Evolutionary conservation across 2,329 filamentous ascomycete species (phyloP).

Genomic region (Cytospora chrysosperma): DNA sequence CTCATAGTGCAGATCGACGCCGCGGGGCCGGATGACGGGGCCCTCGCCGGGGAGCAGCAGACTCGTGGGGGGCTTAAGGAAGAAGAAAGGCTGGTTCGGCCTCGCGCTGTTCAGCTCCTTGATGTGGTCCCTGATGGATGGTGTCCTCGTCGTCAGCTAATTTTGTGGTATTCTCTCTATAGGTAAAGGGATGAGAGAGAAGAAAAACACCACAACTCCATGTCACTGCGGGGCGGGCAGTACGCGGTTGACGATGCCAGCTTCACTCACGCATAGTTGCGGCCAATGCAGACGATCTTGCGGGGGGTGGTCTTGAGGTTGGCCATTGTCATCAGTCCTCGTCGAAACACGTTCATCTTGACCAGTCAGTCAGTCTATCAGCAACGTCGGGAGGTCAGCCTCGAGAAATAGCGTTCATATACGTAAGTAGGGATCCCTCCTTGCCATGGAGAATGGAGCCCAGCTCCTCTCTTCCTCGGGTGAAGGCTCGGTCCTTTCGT

Average conservation of each 20-base stretch:
- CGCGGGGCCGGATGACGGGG: constrained; percentile 76
- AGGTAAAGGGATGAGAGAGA: too few relatives aligned
- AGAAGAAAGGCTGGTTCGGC: constrained; percentile 98
- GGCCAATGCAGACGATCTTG: constrained; percentile 81
- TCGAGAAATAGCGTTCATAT: neutral
- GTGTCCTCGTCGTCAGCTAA: constrained; percentile 24
- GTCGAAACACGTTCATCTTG: constrained; percentile 28
- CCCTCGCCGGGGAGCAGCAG: constrained; percentile 78
- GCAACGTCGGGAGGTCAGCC: neutral
- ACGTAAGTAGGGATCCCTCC: neutral
- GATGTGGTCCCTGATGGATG: constrained; percentile 73
- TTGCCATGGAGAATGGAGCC: too few relatives aligned
- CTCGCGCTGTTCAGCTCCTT: constrained; percentile 82
- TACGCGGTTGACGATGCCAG: neutral
- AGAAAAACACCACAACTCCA: too few relatives aligned
- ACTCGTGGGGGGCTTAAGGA: constrained; percentile 89
- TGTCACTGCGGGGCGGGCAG: neutral
- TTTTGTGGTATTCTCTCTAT: too few relatives aligned
- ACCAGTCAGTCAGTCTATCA: neutral
- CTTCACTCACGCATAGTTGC: constrained; percentile 84
- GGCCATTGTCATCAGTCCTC: constrained; percentile 37
- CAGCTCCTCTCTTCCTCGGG: neutral
- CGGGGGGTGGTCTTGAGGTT: constrained; percentile 49
- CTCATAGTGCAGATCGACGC: constrained; percentile 89
- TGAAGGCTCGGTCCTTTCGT: neutral